Base-by-base conservation (phyloP, 176 grass and related monocot species). In the Olyra latifolia region DNA sequence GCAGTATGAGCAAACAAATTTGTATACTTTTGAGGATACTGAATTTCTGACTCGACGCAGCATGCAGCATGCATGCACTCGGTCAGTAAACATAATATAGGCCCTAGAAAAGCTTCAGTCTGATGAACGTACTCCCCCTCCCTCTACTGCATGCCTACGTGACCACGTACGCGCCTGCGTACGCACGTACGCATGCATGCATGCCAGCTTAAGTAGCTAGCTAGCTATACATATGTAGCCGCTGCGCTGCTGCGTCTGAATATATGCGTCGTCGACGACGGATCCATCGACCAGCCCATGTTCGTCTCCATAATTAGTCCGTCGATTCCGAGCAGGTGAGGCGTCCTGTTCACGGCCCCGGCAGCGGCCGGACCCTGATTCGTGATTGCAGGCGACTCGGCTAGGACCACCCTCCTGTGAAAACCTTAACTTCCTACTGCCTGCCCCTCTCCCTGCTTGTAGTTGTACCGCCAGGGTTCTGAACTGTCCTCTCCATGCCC, bases 371-470 rank as follows among this genome's bases (percentile, higher is more conserved):
- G 50, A 62, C 69, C 84, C 60, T 67, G 52, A 29, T 80, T 67
- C 81, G 75, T 68, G 62, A 48, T 68, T 54, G 53, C 65, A 22
- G 50, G 76, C 69, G 28, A 39, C 54, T 84, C 53, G 32, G 19
- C 48, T 66, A 44, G 82, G 63, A 69, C 82, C 83, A 81, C 62
- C 4, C 61, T 52, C 61, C 66, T 20, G 53, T 73, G 69, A 54
- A 54, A 75, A 85, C 87, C 87, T 89, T 89, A 85, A 81, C 87
- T 81, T 81, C 77, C 71, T 81, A 13, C 42, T 4, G 12, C 10
- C 56, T 16, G 7, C 19, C 32, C 32, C 5, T 69, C 61, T 32
- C 32, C 62, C 61, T 35, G 32, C 32, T 3, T 35, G 32, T 4
- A 3, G 67, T 29, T 41, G 82, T 81, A 85, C 76, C 27, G 48